These are phyloP conservation scores for Elaeis oleifera DNA, from an alignment of 202 grass and related monocot genomes.

Conservation along the genomic window DNA sequence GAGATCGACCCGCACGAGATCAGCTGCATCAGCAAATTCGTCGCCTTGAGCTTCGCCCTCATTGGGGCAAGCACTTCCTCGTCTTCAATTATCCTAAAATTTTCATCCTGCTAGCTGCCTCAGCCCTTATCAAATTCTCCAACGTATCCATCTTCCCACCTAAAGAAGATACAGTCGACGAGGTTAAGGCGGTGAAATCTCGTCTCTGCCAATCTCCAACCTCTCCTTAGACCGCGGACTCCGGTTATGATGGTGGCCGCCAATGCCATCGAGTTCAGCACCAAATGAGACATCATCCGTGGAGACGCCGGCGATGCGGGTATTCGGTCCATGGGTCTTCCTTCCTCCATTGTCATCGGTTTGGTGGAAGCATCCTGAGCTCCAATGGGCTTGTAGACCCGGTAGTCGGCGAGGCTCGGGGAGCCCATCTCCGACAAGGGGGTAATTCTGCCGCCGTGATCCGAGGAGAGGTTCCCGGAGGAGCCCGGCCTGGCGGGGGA, in stretches of 20 bases:
- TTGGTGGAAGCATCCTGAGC: slow-evolving; percentile 85
- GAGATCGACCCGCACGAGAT: slow-evolving; percentile 85
- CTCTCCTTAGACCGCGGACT: slow-evolving; percentile 9
- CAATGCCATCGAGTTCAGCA: slow-evolving; percentile 31
- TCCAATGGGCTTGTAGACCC: slow-evolving; percentile 42
- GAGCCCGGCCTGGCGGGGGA: slow-evolving; percentile 38
- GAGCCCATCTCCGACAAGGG: slow-evolving; percentile 47
- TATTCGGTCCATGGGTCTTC: slow-evolving; percentile 8
- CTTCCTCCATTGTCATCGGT: slow-evolving; percentile 46
- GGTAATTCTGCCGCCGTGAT: slow-evolving; percentile 26
- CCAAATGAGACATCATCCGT: slow-evolving; percentile 31
- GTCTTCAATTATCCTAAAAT: slow-evolving; percentile 53
- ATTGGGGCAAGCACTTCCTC: slow-evolving; percentile 44
- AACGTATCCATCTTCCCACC: slow-evolving; percentile 64
- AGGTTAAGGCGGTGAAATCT: slow-evolving; percentile 32
- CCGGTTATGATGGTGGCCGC: slow-evolving; percentile 2
- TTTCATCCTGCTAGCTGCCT: slow-evolving; percentile 57
- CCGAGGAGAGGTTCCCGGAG: slow-evolving; percentile 47
- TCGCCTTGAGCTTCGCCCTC: slow-evolving; percentile 55
- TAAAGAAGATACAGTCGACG: slow-evolving; percentile 31
- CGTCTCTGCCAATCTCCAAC: slow-evolving; percentile 22
- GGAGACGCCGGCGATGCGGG: slow-evolving; percentile 6
- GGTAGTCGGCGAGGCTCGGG: slow-evolving; percentile 45
- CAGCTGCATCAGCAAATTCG: slow-evolving; percentile 86
- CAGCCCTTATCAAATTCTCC: slow-evolving; percentile 83